Conservation (phyloP, 1,284 basidiomycete genomes). For the Cystobasidium sp. region DNA sequence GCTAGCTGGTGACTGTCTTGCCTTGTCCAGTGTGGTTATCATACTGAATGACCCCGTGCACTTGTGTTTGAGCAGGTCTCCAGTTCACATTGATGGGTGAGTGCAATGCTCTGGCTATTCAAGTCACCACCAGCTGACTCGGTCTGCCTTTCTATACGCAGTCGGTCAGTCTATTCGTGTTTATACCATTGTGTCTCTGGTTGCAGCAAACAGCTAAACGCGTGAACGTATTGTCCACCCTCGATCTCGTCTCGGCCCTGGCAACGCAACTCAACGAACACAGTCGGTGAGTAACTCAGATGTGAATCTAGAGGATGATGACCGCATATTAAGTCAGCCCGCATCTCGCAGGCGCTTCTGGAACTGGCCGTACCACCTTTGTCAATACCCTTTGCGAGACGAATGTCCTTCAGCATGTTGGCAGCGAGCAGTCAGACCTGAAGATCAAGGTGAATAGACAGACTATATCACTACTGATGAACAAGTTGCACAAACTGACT, state of each 20-base stretch:
- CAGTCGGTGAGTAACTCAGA: constrained; percentile 35
- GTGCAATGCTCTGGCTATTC: not conserved
- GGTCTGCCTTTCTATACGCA: not conserved
- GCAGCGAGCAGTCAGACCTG: constrained; percentile 21
- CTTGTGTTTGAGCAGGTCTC: constrained; percentile 19
- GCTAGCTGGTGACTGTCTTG: not conserved
- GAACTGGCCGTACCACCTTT: constrained; percentile 94
- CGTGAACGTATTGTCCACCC: constrained; percentile 10
- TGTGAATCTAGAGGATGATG: not conserved
- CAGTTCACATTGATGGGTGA: constrained; percentile 44
- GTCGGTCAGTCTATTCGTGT: constrained; percentile 26
- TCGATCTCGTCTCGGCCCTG: not conserved
- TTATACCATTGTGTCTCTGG: not conserved
- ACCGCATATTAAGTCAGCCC: constrained; percentile 42
- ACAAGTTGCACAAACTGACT: not conserved
- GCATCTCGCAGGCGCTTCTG: constrained; percentile 75
- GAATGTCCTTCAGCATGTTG: constrained; percentile 30
- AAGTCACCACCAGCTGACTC: not conserved
- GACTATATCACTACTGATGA: not conserved
- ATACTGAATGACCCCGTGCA: constrained; percentile 14
- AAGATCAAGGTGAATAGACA: constrained; percentile 34
- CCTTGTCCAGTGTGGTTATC: constrained; percentile 9
- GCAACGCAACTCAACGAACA: not conserved
- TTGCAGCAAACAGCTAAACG: not conserved
- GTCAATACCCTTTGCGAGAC: constrained; percentile 93